These are phyloP conservation scores for Wallemia mellicola DNA, from an alignment of 1,284 basidiomycete species.

Conservation along the genomic window DNA sequence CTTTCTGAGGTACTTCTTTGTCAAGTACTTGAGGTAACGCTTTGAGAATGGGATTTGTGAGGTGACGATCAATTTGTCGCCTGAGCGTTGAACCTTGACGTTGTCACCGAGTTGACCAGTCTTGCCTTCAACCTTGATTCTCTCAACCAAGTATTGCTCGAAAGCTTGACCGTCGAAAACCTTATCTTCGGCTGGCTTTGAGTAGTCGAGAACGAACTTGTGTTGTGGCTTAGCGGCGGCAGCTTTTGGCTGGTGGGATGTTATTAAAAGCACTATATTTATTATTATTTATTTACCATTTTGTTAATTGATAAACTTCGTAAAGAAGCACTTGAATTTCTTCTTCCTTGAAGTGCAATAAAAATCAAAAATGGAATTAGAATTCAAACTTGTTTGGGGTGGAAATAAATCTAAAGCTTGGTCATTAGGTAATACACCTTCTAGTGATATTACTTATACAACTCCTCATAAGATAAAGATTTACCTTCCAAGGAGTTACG, in stretches of 20 bases:
- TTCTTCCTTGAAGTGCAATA: too few species aligned
- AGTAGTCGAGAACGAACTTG: slow-evolving; percentile 86
- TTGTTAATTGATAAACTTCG: too few species aligned
- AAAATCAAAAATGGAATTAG: too few species aligned
- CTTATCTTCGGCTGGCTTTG: slow-evolving; percentile 60
- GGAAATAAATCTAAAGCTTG: background rate
- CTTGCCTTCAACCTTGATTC: slow-evolving; percentile 44
- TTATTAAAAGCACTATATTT: too few species aligned
- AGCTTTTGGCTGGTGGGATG: slow-evolving; percentile 24
- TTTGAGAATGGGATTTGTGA: slow-evolving; percentile 67
- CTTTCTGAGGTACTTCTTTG: slow-evolving; percentile 88
- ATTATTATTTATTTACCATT: background rate
- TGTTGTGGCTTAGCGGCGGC: slow-evolving; percentile 37
- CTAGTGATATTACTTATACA: background rate
- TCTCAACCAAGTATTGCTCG: slow-evolving; percentile 78
- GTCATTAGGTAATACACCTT: background rate
- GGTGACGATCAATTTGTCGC: slow-evolving; percentile 46
- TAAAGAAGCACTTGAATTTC: too few species aligned
- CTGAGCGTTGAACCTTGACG: slow-evolving; percentile 46
- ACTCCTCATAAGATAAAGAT: too few species aligned
- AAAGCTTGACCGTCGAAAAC: slow-evolving; percentile 75
- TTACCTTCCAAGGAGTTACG: background rate
- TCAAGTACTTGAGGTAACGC: slow-evolving; percentile 73
- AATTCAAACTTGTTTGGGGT: background rate
- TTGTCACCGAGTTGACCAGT: slow-evolving; percentile 58